Base-by-base conservation (phyloP, 1,284 basidiomycete species). In the Pyrrhoderma noxium region DNA sequence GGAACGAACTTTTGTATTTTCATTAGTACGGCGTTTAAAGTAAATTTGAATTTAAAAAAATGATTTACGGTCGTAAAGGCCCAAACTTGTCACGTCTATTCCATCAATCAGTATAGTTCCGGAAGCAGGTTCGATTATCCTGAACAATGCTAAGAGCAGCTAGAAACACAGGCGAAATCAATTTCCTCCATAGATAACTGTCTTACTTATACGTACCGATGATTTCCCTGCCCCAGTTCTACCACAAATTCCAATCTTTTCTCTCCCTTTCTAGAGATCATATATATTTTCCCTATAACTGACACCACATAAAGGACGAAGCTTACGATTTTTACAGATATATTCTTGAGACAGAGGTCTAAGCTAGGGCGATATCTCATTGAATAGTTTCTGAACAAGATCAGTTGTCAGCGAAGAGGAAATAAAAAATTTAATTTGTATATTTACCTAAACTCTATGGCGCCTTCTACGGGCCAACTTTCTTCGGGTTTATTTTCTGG, bases 201-300 rank as follows among this genome's bases (percentile, higher is more conserved):
- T 9, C 8, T 8, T 21, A 45, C 22, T 16, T 16, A 11, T 4
- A 44, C 82, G 73, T 54, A 93, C 77, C 2, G 87, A 88, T 23
- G 83, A 88, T 69, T 96, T 96, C 55, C 93, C 93, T n/a, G 91
- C 89, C 1, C 94, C 93, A 0, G 94, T 97, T 54, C 93, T 72
- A 1, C 93, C 93, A 60, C 83, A 84, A 3, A 94, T 76, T 18
- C 91, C 92, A 45, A 96, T 79, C 59, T 90, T 90, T 64, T 94
- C 88, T 45, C 77, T 79, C 0, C 88, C 76, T 63, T 82, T 70
- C 82, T 85, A 49, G 8, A 56, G 7, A 37, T 8, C 8, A 51
- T 23, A 36, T n/a, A 57, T 36, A 41, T 45, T 31, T 5, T 5
- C 11, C 11, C 11, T 5, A 31, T 11, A 31, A 31, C 40, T 38